Conservation (phyloP, 2,329 filamentous ascomycete genomes). For the Raffaelea ambrosiae region DNA sequence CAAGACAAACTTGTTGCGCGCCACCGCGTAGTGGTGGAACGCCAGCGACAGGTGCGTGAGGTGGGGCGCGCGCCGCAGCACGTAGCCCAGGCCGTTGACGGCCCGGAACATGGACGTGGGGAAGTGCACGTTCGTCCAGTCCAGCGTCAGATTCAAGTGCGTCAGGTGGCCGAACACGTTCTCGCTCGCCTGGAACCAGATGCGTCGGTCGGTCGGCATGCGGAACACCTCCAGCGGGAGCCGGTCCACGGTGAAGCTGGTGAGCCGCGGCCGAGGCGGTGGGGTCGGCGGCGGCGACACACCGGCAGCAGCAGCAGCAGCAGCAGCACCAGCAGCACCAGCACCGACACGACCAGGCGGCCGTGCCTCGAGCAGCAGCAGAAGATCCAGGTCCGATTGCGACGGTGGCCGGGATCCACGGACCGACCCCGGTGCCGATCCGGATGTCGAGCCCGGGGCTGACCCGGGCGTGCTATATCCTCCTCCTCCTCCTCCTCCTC, state of each 20-base stretch:
- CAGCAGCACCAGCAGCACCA: too few relatives aligned
- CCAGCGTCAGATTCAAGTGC: slow-evolving; percentile 29
- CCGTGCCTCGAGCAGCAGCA: too few relatives aligned
- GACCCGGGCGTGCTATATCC: too few relatives aligned
- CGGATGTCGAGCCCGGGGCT: too few relatives aligned
- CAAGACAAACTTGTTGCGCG: slow-evolving; percentile 30
- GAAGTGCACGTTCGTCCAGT: slow-evolving; percentile 27
- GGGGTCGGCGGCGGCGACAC: not conserved
- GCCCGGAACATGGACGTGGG: slow-evolving; percentile 29
- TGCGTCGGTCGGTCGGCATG: slow-evolving; percentile 24
- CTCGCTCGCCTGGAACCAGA: slow-evolving; percentile 31
- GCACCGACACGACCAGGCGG: too few relatives aligned
- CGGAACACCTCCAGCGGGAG: slow-evolving; percentile 34
- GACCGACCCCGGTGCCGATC: too few relatives aligned
- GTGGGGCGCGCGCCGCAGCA: slow-evolving; percentile 28
- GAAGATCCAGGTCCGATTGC: too few relatives aligned
- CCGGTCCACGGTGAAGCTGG: slow-evolving; percentile 31
- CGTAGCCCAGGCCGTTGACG: slow-evolving; percentile 32
- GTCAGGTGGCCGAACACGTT: slow-evolving; percentile 30
- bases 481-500: too few relatives aligned
- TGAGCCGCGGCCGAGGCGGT: slow-evolving; percentile 13
- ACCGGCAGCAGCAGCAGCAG: too few relatives aligned
- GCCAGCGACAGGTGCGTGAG: slow-evolving; percentile 29
- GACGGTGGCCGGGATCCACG: too few relatives aligned
- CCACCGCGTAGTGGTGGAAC: slow-evolving; percentile 30